A percentile compares a stretch with the other conserved stretches of the same genome.
These are phyloP conservation scores for Bondarzewia mesenterica DNA, from an alignment of 1,284 basidiomycete species.

Conservation along the genomic window DNA sequence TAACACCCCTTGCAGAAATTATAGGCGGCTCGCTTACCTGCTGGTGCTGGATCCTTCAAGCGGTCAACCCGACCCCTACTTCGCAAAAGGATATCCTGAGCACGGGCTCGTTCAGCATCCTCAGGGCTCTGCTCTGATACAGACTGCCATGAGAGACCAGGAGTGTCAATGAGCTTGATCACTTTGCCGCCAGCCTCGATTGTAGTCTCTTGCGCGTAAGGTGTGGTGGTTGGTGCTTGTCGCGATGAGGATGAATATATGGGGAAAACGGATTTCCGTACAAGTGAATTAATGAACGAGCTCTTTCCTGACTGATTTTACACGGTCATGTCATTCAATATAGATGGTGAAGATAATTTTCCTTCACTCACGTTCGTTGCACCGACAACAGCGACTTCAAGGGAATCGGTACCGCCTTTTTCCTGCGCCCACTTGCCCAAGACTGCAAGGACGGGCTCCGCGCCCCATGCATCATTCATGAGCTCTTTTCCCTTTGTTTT, in stretches of 20 bases:
- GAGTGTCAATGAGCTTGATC: constrained; percentile 75
- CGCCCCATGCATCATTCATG: constrained; percentile 51
- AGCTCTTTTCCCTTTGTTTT: constrained; percentile 36
- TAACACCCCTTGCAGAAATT: constrained; percentile 1
- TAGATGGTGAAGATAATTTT: too few species aligned
- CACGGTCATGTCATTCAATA: too few species aligned
- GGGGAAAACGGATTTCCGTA: constrained; percentile 42
- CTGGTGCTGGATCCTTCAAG: constrained; percentile 76
- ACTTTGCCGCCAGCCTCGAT: constrained; percentile 35
- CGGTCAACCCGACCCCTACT: constrained; percentile 84
- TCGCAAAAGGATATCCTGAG: constrained; percentile 68
- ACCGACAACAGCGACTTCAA: constrained; percentile 70
- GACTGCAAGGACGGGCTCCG: constrained; percentile 36
- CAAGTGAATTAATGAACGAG: constrained; percentile 71
- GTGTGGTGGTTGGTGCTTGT: constrained; percentile 63
- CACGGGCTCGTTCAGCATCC: constrained; percentile 38
- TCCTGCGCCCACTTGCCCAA: constrained; percentile 38
- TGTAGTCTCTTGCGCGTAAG: constrained; percentile 56
- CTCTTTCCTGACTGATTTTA: constrained; percentile 68
- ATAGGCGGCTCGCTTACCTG: constrained; percentile 41
- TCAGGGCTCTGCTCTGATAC: constrained; percentile 33
- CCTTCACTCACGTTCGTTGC: constrained; percentile 66
- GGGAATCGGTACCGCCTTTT: constrained; percentile 35
- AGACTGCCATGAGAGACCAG: constrained; percentile 62
- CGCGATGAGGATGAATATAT: constrained; percentile 50